Conservation (phyloP, 139 green algal species). For the Auxenochlorella pyrenoidosa region DNA sequence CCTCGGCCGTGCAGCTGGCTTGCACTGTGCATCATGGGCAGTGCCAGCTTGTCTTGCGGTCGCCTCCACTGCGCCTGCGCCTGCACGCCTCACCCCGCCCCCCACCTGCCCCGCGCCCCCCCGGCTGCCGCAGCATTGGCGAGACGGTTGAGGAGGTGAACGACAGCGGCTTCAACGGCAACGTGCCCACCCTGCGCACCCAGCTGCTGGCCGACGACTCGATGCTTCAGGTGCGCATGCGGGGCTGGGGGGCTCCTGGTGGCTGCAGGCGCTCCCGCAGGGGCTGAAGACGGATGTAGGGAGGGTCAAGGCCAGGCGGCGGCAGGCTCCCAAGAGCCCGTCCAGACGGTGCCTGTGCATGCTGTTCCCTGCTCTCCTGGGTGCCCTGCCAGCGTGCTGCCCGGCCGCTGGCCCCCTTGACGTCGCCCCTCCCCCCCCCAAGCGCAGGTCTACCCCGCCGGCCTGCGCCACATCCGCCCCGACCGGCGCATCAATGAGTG, state of each 20-base stretch:
- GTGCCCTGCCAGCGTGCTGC: not conserved
- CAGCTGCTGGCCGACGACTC: conserved; percentile 93
- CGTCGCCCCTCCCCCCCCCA: not conserved
- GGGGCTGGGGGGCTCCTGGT: no score
- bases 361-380: not conserved
- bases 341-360: not conserved
- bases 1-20: no score
- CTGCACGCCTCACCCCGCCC: not conserved
- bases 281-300: not conserved
- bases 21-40: no score
- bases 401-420: not conserved
- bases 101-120: not conserved
- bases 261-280: no score
- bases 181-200: conserved; percentile 76
- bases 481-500: conserved; percentile 97
- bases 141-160: conserved; percentile 98
- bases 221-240: conserved; percentile 80
- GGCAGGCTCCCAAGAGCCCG: no score
- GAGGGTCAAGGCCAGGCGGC: no score
- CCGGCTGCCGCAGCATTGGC: conserved; percentile 86
- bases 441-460: conserved; percentile 84
- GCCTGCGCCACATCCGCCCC: conserved; percentile 92
- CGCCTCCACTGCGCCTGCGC: no score
- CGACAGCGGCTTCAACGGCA: conserved; percentile 93
- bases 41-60: no score